Base-by-base conservation (phyloP, 495 filamentous ascomycete species). In the Aspergillus homomorphus region DNA sequence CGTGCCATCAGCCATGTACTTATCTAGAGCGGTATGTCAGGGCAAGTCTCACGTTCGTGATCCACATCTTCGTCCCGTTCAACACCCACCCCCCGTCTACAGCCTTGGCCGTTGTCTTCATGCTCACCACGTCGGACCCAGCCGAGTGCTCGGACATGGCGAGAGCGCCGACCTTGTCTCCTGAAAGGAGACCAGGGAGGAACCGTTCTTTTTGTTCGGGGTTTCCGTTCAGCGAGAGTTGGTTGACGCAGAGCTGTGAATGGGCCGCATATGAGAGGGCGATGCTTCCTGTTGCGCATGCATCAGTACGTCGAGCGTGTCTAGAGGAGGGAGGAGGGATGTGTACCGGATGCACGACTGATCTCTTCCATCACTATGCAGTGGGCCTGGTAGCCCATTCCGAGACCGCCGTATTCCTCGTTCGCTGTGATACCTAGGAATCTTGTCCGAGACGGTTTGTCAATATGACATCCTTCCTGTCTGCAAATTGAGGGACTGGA, bases 41-140 rank as follows among this genome's bases (percentile, higher is more conserved):
- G 4, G 8, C 20, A 43, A 16, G 30, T 64, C 82, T 52, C 54
- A 87, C 86, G 67, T 98, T 98, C 24, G 94, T 98, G 61, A 98
- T 98, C 94, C 94, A 98, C 94, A 98, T 98, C 81, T 98, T 98
- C 21, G 89, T 90, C 15, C 94, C 94, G 62, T 90, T 90, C 54
- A 98, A 79, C 28, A 91, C 23, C 74, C 86, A 98, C 23, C 94
- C 94, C 15, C 91, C 91, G 62, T 96, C 90, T 16, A 88, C 88
- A 43, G 80, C 79, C 66, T 85, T 87, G 0, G 93, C 92, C 0
- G 80, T 83, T 19, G 88, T 95, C 69, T 91, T 90, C 94, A 98
- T 98, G 69, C 88, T 89, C 20, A 98, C 92, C 1, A 98, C 94
- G 72, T 98, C 94, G 46, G 86, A 90, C 3, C 94, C 94, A 1